Base-by-base conservation (phyloP, 2,329 filamentous ascomycete species). In the Lecanosticta acicola region DNA sequence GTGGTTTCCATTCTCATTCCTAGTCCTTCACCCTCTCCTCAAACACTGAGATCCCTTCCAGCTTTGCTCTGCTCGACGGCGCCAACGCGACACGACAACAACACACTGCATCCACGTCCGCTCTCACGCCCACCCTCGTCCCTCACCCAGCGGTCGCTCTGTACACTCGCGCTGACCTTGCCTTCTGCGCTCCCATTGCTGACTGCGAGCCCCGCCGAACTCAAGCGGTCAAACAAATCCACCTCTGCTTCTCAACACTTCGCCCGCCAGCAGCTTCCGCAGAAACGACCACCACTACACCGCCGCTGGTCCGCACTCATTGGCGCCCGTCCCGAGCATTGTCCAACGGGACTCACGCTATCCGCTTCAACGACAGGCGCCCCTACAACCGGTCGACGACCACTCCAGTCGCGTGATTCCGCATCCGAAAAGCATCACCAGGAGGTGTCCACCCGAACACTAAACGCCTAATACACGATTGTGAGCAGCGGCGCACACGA, bases 381-480 rank as follows among this genome's bases (percentile, higher is more conserved):
- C 33, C 24, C 11, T 11, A 7, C 24, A 5, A 11, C 24, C 7
- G 24, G 11, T 29, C n/a, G 19, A 18, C 32, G 24, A 5, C 46
- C 29, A 39, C n/a, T n/a, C n/a, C 42, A 48, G 49, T 51, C 49
- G 49, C 45, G 41, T 51, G 45, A 51, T 45, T 40, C 35, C 43
- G 43, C 39, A 35, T 32, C 45, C 26, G 41, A 38, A 43, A 20
- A 49, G 39, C 41, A 49, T 41, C 17, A 41, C 29, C 45, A 48
- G 45, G n/a, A n/a, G 41, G 47, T 45, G 46, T 44, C 43, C 37
- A 45, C 40, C 26, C 42, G 49, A 21, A 45, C 34, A 26, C 39
- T 16, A n/a, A 21, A 42, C 46, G 18, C 35, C 17, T 17, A 40
- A 36, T 33, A 39, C 16, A 48, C 35, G 13, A 39, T 37, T 21